Evolutionary conservation across 2,329 filamentous ascomycete species (phyloP), one percentile per base, ranked within the genome.

Genomic region (Fusarium lyarnte): DNA sequence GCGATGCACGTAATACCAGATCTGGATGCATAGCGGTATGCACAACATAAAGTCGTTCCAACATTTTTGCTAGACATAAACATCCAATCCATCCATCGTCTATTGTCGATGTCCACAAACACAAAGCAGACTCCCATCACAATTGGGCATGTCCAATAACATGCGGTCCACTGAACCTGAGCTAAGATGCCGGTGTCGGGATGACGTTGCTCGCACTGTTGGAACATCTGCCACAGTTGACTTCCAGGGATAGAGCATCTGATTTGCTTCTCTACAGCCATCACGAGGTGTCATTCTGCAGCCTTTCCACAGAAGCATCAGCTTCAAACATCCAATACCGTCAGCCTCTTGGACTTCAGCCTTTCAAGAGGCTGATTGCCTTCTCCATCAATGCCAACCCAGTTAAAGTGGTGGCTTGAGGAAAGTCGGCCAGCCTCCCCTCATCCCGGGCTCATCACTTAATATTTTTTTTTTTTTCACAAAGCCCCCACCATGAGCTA

Each of bases 21-120:
- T 72, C 72, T 68, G 41, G 52, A 67, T 75, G 72, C 69, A 75
- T 60, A 76, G 73, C 47, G 46, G 69, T 58, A 76, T 75, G 74
- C 74, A 76, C 72, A 76, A 76, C 74, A 76, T 75, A 69, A 67
- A 66, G 60, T 62, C 57, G 58, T 59, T 72, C 42, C 57, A 69
- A 19, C 58, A 55, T 55, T 46, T 55, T 46, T 13, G n/a, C 16
- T 36, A 69, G 52, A 72, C 53, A 74, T 51, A 55, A 64, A 21
- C 38, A 47, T 35, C 17, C 46, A 67, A 17, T 31, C n/a, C n/a
- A 21, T 31, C n/a, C n/a, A 21, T 46, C 38, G n/a, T 45, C n/a
- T 45, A 4, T 29, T 19, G 29, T 51, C 42, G 39, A 61, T 41
- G 59, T 63, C 43, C 52, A 47, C 35, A 45, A 43, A 47, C 63